phyloP scores from a whole-genome alignment of 2,329 filamentous ascomycete species.

The Geosmithia flava region DNA sequence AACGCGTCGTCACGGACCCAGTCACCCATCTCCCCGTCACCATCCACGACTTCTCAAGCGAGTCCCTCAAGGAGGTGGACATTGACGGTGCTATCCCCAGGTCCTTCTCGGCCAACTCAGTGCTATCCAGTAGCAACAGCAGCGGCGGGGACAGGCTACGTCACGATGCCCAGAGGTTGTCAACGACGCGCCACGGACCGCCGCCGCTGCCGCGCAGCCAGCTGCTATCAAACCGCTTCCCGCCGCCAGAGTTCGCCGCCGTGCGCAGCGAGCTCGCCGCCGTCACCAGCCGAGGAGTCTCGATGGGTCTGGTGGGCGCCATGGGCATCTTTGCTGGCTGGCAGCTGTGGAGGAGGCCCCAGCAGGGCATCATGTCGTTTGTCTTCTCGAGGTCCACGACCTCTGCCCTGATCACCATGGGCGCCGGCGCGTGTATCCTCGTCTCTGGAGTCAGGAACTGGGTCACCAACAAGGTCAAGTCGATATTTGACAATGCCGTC shows the following conservation, averaged over 20 bases:
- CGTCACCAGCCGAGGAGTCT: conserved; percentile 19
- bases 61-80: conserved; percentile 34
- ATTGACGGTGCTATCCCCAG: conserved; percentile 13
- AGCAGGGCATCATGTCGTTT: conserved; percentile 8
- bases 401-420: conserved; percentile 9
- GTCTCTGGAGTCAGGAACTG: conserved; percentile 41
- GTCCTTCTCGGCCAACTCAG: conserved; percentile 9
- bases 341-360: conserved; percentile 5
- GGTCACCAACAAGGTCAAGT: conserved; percentile 47
- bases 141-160: no score
- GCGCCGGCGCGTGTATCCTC: conserved; percentile 7
- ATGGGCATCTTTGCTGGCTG: conserved; percentile 10
- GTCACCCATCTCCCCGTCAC: conserved; percentile 57
- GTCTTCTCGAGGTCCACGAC: no score
- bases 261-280: conserved; percentile 18
- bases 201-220: conserved; percentile 17
- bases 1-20: conserved; percentile 57
- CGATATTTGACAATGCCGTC: conserved; percentile 55
- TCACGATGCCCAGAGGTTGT: no score
- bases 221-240: conserved; percentile 29
- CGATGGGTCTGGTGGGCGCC: conserved; percentile 22
- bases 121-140: no score
- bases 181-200: conserved; percentile 25
- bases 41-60: conserved; percentile 56
- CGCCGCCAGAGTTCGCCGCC: conserved; percentile 32